Base-by-base conservation (phyloP, 495 filamentous ascomycete genomes). In the Halenospora varia region DNA sequence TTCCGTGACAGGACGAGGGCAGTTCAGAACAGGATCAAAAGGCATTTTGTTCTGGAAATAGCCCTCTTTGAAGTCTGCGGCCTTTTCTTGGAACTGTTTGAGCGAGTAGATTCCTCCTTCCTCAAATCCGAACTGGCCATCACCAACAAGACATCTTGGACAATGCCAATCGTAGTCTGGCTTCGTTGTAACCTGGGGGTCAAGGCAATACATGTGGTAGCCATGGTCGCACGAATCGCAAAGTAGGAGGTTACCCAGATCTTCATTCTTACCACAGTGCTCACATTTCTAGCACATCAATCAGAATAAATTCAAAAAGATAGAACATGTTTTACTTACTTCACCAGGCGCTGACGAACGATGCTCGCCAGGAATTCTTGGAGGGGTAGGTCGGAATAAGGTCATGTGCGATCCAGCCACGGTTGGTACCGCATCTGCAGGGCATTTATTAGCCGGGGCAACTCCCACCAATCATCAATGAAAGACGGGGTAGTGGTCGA, bases 341-440 rank as follows among this genome's bases (percentile, higher is more conserved):
- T 96, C 90, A 64, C 90, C 91, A 2, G 83, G 81, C 60, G 81
- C 82, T 23, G 79, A 77, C 20, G 80, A 78, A 62, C 84, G 85
- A 51, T 78, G 80, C 40, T 91, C 90, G 39, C 80, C 76, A 55
- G 84, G 79, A 51, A 85, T 80, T 57, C 87, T 82, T 3, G 90
- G 88, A 18, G 80, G 86, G 10, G 88, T 84, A 40, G 91, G 90
- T 45, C 92, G 88, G 64, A 96, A 89, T 57, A 96, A 78, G 55
- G 88, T 93, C 94, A 97, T 98, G 74, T 97, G 91, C 39, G 92
- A 96, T 25, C 95, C 94, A 59, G 90, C 91, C 56, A 97, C 88
- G 40, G 89, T 96, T 17, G 93, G 93, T 52, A 87, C 85, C 41
- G 83, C 81, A 80, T 94, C 90, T 92, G 71, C 57, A 69, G 50